A percentile compares a stretch with the other conserved stretches of the same genome.
Conservation (phyloP, 768 basidiomycete genomes). For the Trametes maxima region DNA sequence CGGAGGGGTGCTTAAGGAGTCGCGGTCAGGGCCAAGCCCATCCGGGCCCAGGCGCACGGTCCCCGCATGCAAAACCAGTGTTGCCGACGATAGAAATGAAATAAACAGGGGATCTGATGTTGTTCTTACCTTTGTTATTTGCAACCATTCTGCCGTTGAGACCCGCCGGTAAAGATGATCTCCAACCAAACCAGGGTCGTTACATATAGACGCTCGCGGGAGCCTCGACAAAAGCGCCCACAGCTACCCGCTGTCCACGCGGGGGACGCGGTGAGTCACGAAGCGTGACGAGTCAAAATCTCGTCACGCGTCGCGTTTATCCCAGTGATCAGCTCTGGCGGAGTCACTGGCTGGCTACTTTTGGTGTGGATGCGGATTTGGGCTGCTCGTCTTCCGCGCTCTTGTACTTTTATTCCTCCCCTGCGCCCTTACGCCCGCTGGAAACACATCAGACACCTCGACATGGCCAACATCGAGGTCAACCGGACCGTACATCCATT, state of each 20-base stretch:
- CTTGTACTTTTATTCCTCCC: constrained; percentile 21
- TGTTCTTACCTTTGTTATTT: constrained; percentile 8
- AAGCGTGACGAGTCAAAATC: background rate
- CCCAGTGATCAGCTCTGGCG: constrained; percentile 16
- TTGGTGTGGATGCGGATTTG: constrained; percentile 12
- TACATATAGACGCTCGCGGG: background rate
- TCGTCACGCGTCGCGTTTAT: constrained; percentile 25
- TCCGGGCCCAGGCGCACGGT: background rate
- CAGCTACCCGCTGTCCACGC: no score
- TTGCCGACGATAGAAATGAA: background rate
- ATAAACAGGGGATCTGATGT: background rate
- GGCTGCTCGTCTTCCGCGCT: constrained; percentile 15
- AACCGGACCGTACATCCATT: constrained; percentile 88
- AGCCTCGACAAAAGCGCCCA: background rate
- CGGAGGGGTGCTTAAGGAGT: background rate
- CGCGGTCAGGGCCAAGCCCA: background rate
- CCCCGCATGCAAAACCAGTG: constrained; percentile 9
- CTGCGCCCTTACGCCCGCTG: constrained; percentile 8
- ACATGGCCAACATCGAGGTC: constrained; percentile 39
- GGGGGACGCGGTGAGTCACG: constrained; percentile 2
- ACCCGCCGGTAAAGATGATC: background rate
- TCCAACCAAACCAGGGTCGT: background rate
- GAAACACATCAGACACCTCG: constrained; percentile 7
- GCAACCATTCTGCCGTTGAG: background rate
- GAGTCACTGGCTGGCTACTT: constrained; percentile 13